Conservation (phyloP, 345 rosid species). For the Turnera subulata region DNA sequence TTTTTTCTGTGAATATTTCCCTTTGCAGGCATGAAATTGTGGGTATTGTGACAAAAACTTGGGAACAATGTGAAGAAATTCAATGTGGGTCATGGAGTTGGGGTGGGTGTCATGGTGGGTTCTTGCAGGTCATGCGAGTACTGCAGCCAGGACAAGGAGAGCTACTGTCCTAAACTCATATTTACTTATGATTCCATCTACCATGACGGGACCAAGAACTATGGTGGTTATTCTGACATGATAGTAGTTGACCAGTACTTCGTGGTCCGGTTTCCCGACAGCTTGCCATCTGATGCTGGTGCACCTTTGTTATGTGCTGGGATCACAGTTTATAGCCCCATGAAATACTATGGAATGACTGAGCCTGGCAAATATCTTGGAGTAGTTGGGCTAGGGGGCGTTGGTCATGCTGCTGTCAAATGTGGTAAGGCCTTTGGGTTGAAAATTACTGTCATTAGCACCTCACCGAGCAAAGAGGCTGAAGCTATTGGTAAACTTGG, state of each 20-base stretch:
- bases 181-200: slow-evolving; percentile 51
- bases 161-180: slow-evolving; percentile 51
- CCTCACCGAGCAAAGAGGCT: slow-evolving; percentile 49
- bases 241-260: slow-evolving; percentile 69
- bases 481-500: slow-evolving; percentile 51
- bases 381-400: slow-evolving; percentile 85
- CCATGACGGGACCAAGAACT: slow-evolving; percentile 54
- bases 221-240: slow-evolving; percentile 75
- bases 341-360: slow-evolving; percentile 83
- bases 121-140: slow-evolving; percentile 70
- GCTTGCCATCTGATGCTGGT: slow-evolving; percentile 57
- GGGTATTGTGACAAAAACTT: not conserved
- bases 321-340: slow-evolving; percentile 83
- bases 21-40: not conserved
- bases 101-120: slow-evolving; percentile 71
- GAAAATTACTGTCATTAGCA: slow-evolving; percentile 80
- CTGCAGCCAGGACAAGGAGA: slow-evolving; percentile 72
- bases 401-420: slow-evolving; percentile 89
- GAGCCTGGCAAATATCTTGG: slow-evolving; percentile 85
- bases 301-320: slow-evolving; percentile 90
- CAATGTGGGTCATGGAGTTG: slow-evolving; percentile 15
- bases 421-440: slow-evolving; percentile 82
- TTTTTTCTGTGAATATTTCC: no score
- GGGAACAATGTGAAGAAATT: not conserved
- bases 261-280: slow-evolving; percentile 62